Conservation (phyloP, 768 basidiomycete genomes). For the Suillus spraguei region DNA sequence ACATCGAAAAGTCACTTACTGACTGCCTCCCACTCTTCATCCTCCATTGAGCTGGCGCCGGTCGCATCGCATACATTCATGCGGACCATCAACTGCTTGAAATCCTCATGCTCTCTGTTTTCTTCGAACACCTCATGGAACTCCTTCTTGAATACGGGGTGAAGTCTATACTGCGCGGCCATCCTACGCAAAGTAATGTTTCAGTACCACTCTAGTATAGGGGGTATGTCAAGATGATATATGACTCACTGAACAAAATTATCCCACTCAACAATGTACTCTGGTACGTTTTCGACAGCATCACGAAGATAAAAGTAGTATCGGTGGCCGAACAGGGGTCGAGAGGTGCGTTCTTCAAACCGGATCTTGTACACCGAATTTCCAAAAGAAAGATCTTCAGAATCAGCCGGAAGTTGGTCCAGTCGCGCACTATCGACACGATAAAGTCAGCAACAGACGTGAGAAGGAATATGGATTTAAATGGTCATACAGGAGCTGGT, state of each 20-base stretch:
- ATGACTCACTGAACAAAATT: slow-evolving; percentile 77
- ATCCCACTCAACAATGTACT: slow-evolving; percentile 96
- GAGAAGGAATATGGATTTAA: slow-evolving; percentile 6
- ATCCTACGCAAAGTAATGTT: slow-evolving; percentile 52
- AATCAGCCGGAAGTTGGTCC: slow-evolving; percentile 65
- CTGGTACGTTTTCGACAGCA: slow-evolving; percentile 96
- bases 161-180: slow-evolving; percentile 79
- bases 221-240: not conserved
- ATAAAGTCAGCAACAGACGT: not conserved
- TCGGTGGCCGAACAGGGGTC: slow-evolving; percentile 81
- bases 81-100: slow-evolving; percentile 75
- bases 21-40: slow-evolving; percentile 98
- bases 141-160: slow-evolving; percentile 77
- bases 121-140: slow-evolving; percentile 90
- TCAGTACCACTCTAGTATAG: slow-evolving; percentile 9
- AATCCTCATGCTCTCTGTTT: slow-evolving; percentile 79
- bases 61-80: slow-evolving; percentile 92
- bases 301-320: slow-evolving; percentile 94
- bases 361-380: slow-evolving; percentile 89
- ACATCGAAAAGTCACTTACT: slow-evolving; percentile 58
- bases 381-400: slow-evolving; percentile 78
- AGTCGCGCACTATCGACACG: slow-evolving; percentile 59
- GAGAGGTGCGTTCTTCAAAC: slow-evolving; percentile 71
- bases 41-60: slow-evolving; percentile 91
- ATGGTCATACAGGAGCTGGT: slow-evolving; percentile 72